Conservation (phyloP, 129 eudicot species). For the Gnaphalium uliginosum region DNA sequence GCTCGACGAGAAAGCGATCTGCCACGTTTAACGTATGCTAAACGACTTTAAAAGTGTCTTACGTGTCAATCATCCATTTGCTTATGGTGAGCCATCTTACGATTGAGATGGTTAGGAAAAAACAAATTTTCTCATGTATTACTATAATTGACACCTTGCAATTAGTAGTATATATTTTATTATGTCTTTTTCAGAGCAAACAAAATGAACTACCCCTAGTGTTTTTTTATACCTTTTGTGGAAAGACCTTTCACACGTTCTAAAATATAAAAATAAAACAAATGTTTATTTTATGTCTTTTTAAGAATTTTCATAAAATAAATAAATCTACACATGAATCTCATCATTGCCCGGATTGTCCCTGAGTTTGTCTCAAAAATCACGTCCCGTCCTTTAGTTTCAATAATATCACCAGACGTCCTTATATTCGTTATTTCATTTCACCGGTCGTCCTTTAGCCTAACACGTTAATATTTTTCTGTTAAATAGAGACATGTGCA, state of each 20-base stretch:
- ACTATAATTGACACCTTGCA: constrained; percentile 31
- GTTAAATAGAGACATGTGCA: no score
- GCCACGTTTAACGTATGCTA: constrained; percentile 31
- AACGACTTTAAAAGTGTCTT: constrained; percentile 13
- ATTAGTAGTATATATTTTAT: background rate
- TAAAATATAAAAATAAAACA: background rate
- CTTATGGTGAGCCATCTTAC: constrained; percentile 22
- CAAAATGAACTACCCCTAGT: constrained; percentile 24
- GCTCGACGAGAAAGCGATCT: constrained; percentile 33
- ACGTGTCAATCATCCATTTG: constrained; percentile 29
- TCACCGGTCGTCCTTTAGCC: no score
- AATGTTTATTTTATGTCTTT: no score
- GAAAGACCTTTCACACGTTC: constrained; percentile 18
- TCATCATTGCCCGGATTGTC: no score
- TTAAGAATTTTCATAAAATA: no score
- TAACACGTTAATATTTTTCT: no score
- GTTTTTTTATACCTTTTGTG: constrained; percentile 26
- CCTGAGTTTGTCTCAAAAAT: no score
- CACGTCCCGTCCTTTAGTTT: no score
- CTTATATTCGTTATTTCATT: no score
- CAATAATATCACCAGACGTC: no score
- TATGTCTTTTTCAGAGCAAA: constrained; percentile 35
- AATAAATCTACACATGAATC: no score
- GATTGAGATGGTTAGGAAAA: constrained; percentile 19
- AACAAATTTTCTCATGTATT: constrained; percentile 11